These are phyloP conservation scores for Schizonepeta tenuifolia DNA, from an alignment of 257 asterid species.

Conservation along the genomic window DNA sequence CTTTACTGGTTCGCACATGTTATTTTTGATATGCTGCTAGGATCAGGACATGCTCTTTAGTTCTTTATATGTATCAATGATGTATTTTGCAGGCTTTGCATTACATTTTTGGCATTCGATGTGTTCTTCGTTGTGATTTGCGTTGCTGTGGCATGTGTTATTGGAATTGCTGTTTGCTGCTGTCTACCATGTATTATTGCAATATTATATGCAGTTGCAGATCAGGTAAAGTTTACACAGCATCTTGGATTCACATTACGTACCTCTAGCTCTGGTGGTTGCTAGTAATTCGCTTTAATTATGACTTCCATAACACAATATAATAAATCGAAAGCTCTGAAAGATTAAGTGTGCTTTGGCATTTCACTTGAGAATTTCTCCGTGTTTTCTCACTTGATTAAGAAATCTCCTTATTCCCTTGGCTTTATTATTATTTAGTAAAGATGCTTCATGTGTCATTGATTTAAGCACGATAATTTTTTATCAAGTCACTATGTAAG, in stretches of 20 bases:
- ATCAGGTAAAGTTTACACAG: constrained; percentile 62
- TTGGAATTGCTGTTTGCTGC: constrained; percentile 99
- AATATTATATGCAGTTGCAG: constrained; percentile 91
- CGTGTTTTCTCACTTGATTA: background rate
- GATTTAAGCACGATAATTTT: background rate
- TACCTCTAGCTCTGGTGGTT: constrained; percentile 22
- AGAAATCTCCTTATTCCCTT: background rate
- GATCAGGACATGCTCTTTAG: background rate
- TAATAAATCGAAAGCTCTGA: constrained; percentile 25
- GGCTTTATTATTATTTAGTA: background rate
- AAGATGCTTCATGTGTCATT: background rate
- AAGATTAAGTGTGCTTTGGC: constrained; percentile 8
- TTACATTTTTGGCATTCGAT: constrained; percentile 94
- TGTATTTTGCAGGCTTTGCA: constrained; percentile 82
- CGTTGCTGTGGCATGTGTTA: constrained; percentile 89
- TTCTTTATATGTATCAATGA: background rate
- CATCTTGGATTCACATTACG: background rate
- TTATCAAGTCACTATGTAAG: background rate
- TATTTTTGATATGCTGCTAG: constrained; percentile 27
- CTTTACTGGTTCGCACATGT: constrained; percentile 80
- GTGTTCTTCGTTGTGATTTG: constrained; percentile 97
- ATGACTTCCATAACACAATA: background rate
- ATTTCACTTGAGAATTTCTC: background rate
- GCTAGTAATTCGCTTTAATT: constrained; percentile 21
- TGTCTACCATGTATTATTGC: constrained; percentile 98